phyloP scores from a whole-genome alignment of 306 rosid genomes.

The Corylus heterophylla region DNA sequence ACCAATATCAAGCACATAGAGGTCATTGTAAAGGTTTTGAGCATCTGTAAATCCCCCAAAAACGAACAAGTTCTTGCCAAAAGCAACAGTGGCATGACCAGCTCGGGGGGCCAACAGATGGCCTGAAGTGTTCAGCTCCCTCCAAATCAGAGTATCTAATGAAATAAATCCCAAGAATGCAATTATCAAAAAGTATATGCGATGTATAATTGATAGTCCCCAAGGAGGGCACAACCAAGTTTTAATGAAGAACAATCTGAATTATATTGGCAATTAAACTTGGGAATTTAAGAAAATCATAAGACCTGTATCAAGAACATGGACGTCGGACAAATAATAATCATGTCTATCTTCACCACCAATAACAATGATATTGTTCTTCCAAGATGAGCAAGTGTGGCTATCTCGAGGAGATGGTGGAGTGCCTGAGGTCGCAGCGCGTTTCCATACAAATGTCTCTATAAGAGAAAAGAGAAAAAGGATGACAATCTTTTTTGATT shows the following conservation, averaged over 20 bases:
- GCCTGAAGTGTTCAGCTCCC: constrained; percentile 82
- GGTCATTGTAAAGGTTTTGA: constrained; percentile 86
- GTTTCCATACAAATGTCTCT: constrained; percentile 95
- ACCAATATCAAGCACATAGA: constrained; percentile 86
- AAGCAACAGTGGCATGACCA: constrained; percentile 88
- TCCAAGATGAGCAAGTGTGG: constrained; percentile 94
- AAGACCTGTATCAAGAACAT: constrained; percentile 90
- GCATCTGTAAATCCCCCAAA: constrained; percentile 98
- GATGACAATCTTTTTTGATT: constrained; percentile 18
- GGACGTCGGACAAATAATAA: constrained; percentile 91
- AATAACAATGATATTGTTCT: constrained; percentile 76
- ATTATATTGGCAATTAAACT: neutral
- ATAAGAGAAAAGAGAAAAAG: constrained; percentile 28
- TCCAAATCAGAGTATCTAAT: constrained; percentile 89
- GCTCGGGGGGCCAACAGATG: constrained; percentile 87
- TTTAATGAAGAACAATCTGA: neutral
- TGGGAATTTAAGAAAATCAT: constrained; percentile 11
- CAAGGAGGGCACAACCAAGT: constrained; percentile 2
- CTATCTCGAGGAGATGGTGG: constrained; percentile 97
- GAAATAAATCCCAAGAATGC: constrained; percentile 27
- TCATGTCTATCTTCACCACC: constrained; percentile 94
- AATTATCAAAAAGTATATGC: constrained; percentile 19
- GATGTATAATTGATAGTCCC: constrained; percentile 17
- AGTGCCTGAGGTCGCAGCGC: constrained; percentile 72
- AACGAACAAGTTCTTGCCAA: constrained; percentile 84